Evolutionary conservation across 441 rosid species (phyloP), one percentile per base, ranked within the genome.

Genomic region (Flueggea neowawraea): DNA sequence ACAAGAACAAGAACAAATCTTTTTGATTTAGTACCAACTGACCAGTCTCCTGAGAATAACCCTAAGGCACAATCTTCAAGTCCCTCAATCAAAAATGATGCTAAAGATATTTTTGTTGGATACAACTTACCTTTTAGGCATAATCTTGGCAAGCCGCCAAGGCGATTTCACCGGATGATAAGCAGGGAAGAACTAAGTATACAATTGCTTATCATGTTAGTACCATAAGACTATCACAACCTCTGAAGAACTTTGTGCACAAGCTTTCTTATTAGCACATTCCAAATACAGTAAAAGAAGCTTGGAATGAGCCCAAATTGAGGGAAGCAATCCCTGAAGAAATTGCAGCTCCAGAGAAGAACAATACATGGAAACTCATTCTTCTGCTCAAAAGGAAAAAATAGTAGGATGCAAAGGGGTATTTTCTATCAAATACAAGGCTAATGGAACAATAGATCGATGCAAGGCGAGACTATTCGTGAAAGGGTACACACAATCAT

Each of bases 21-120:
- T 33, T 6, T 33, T 33, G 39, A 33, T 33, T 33, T 4, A 33
- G 65, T 39, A 33, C 32, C 49, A 5, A 32, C 31, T 10, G 45
- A 28, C 36, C 50, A 11, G 16, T 52, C 57, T 62, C 57, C 17
- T 62, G 33, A 62, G 57, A 62, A 62, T 52, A 36, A 15, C 33
- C 56, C 15, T 52, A 6, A 62, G 57, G 48, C 16, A 62, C n/a
- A 39, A 15, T 16, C 31, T 28, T 22, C 8, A 45, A 45, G 14
- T 13, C 14, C 44, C 10, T 41, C 50, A 3, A 4, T 13, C 12
- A 5, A 45, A 3, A 45, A 45, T 10, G 11, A 31, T 48, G 6
- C 4, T 60, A 12, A 14, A 33, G 39, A 33, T 33, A 33, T 6
- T 5, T 7, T 6, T 60, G 7, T 22, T 60, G 39, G 39, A 8